Percentiles rank a stretch among this genome's conserved stretches.
These are phyloP conservation scores for Penicillium rolfsii DNA, from an alignment of 2,329 filamentous ascomycete species.

Conservation along the genomic window DNA sequence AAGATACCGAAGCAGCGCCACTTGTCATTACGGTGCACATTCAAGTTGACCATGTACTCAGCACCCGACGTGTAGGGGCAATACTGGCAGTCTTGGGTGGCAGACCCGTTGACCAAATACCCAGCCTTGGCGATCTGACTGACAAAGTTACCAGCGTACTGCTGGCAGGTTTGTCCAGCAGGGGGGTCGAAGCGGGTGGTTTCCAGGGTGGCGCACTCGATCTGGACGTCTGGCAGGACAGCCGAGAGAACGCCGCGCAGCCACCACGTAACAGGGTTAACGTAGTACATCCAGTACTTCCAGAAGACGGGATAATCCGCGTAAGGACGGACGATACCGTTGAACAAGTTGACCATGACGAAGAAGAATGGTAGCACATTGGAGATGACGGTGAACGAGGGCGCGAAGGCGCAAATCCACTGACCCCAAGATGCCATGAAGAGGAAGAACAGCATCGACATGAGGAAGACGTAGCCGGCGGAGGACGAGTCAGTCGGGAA, in stretches of 20 bases:
- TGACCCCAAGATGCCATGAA: slow-evolving; percentile 78
- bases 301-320: slow-evolving; percentile 68
- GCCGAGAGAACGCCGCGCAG: slow-evolving; percentile 70
- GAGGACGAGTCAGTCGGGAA: slow-evolving; percentile 66
- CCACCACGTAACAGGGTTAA: slow-evolving; percentile 73
- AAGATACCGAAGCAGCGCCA: slow-evolving; percentile 76
- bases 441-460: slow-evolving; percentile 76
- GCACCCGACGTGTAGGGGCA: slow-evolving; percentile 68
- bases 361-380: slow-evolving; percentile 81
- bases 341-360: slow-evolving; percentile 75
- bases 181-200: slow-evolving; percentile 68
- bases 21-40: slow-evolving; percentile 62
- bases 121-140: slow-evolving; percentile 53
- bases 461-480: slow-evolving; percentile 76
- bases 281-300: slow-evolving; percentile 71
- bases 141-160: slow-evolving; percentile 67
- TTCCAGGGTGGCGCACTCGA: slow-evolving; percentile 61
- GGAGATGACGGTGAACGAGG: slow-evolving; percentile 75
- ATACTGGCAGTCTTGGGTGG: slow-evolving; percentile 66
- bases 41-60: slow-evolving; percentile 66
- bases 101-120: slow-evolving; percentile 66
- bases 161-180: slow-evolving; percentile 63
- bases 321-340: slow-evolving; percentile 75
- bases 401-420: slow-evolving; percentile 82
- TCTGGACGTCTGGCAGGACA: slow-evolving; percentile 57